Percentiles rank a stretch among this genome's conserved stretches.
phyloP scores from a whole-genome alignment of 441 rosid genomes.

The Metrosideros polymorpha region DNA sequence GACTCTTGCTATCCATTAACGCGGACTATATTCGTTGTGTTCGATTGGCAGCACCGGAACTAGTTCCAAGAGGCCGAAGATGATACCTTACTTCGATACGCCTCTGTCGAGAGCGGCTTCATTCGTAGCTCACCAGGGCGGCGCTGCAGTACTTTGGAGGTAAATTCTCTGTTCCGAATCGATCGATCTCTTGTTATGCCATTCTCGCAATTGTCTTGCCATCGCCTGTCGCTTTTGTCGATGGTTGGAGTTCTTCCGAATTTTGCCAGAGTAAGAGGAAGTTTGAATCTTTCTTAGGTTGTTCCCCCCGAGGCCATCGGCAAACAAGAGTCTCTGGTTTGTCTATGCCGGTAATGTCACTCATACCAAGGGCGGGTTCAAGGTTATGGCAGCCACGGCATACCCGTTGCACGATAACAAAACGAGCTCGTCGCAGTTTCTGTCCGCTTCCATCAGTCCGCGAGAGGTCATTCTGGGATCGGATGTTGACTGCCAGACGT shows the following conservation, averaged over 20 bases:
- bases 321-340: constrained; percentile 20
- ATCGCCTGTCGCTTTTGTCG: not conserved
- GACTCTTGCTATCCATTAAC: not conserved
- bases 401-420: constrained; percentile 22
- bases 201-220: not conserved
- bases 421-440: constrained; percentile 10
- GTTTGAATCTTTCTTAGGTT: constrained; percentile 11
- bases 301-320: constrained; percentile 23
- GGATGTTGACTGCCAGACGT: constrained; percentile 27
- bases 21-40: not conserved
- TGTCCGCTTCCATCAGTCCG: constrained; percentile 14
- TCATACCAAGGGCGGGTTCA: constrained; percentile 27
- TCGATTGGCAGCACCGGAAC: constrained; percentile 25
- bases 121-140: constrained; percentile 25
- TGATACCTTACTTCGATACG: constrained; percentile 35
- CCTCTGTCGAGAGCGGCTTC: constrained; percentile 27
- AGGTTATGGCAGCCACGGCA: constrained; percentile 41
- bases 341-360: constrained; percentile 23
- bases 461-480: constrained; percentile 29
- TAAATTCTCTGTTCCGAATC: not conserved
- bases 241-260: not conserved
- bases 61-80: constrained; percentile 32
- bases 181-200: not conserved
- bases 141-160: constrained; percentile 25
- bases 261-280: not conserved